Base-by-base conservation (phyloP, 2,329 filamentous ascomycete species). In the Madurella mycetomatis region DNA sequence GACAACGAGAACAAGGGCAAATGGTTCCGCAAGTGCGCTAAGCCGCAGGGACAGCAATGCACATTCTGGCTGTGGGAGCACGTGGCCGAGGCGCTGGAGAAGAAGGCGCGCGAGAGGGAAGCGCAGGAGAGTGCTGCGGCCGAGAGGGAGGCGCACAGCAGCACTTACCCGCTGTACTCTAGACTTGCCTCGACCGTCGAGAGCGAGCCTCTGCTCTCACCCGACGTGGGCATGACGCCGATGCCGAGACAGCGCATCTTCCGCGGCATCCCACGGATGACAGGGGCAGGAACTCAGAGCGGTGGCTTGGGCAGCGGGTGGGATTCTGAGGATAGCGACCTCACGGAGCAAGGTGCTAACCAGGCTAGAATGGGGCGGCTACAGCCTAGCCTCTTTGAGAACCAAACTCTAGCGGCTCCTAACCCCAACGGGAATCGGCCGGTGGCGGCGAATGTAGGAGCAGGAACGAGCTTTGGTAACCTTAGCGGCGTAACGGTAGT, bases 1-100 rank as follows among this genome's bases (percentile, higher is more conserved):
- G 60, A 70, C 3, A 64, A 65, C 1, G 59, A 57, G 19, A 77
- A 76, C 61, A 66, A 70, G 43, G 75, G 74, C 19, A 70, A 66
- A 47, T 67, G 65, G 47, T 79, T 76, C 62, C 77, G 70, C 65
- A 69, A 65, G 9, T 79, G 76, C 60, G 60, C 62, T 7, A 54
- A 61, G n/a, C 62, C 63, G 8, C 64, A 66, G 7, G 53, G 55
- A 1, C 40, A 50, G 8, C 65, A 67, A 45, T 79, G 76, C 63
- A 51, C 62, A 7, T 76, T 79, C 61, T 79, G 76, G 54, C 60
- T 77, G 18, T 79, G 72, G 70, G 66, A 69, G n/a, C 70, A 76
- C 8, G 65, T 67, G 1, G 73, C 74, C 9, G 56, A 61, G 34
- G 49, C 57, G 17, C 66, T 67, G 4, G 66, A 73, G 59, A 63